Conservation (phyloP, 257 asterid genomes). For the Mitragyna speciosa region DNA sequence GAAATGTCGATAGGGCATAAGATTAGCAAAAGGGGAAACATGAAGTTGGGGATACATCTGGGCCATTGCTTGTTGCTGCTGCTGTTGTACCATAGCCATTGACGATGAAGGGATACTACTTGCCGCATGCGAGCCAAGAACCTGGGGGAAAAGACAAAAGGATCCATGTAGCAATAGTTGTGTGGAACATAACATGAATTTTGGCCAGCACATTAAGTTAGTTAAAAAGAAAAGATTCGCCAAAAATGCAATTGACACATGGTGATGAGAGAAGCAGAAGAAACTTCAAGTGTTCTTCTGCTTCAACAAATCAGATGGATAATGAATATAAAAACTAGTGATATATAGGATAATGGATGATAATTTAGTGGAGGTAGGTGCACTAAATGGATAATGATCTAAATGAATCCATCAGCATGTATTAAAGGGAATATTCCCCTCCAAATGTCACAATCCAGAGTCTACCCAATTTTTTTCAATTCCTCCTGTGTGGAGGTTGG, state of each 20-base stretch:
- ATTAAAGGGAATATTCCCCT: not conserved
- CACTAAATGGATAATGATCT: not conserved
- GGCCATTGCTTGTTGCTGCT: constrained; percentile 68
- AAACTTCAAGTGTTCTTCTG: not conserved
- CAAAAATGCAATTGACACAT: not conserved
- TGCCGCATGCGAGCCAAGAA: constrained; percentile 48
- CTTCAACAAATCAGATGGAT: not conserved
- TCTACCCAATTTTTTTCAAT: not conserved
- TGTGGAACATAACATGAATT: not conserved
- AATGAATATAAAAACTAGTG: not conserved
- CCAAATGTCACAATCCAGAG: not conserved
- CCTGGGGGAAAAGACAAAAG: constrained; percentile 40
- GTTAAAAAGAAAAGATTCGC: not conserved
- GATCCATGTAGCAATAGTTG: constrained; percentile 7
- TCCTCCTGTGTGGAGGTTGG: not conserved
- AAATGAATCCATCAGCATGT: not conserved
- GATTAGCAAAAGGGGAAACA: constrained; percentile 69
- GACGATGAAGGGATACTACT: constrained; percentile 57
- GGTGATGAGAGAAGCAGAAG: not conserved
- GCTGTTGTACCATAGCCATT: constrained; percentile 62
- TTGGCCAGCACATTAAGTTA: not conserved
- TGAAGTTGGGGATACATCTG: constrained; percentile 97
- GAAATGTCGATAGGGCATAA: constrained; percentile 90
- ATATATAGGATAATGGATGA: not conserved
- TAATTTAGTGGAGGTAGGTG: not conserved